Evolutionary conservation across 1,284 basidiomycete species (phyloP).

Genomic region (Ceratobasidium theobromae): DNA sequence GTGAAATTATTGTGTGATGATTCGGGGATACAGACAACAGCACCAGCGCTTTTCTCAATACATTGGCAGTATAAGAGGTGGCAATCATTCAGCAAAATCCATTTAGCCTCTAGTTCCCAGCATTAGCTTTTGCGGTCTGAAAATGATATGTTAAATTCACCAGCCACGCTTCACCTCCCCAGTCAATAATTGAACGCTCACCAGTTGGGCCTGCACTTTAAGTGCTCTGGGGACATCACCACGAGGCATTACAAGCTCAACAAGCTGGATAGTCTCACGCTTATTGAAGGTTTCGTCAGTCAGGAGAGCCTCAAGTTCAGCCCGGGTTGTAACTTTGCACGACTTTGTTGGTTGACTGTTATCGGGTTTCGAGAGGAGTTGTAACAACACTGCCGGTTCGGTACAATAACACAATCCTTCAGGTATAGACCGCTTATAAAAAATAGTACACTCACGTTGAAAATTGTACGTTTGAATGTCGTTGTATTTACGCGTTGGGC

Average conservation of each 20-base stretch:
- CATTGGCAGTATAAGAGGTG: not conserved
- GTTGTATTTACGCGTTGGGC: constrained; percentile 46
- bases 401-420: not conserved
- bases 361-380: constrained; percentile 47
- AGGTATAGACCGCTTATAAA: constrained; percentile 6
- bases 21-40: not conserved
- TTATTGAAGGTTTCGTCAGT: constrained; percentile 57
- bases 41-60: no score
- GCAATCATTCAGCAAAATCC: not conserved
- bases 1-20: not conserved
- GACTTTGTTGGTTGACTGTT: constrained; percentile 61
- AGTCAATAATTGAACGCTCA: not conserved
- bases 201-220: constrained; percentile 53
- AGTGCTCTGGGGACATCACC: constrained; percentile 72
- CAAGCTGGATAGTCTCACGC: constrained; percentile 68
- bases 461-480: constrained; percentile 46
- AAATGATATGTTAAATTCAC: not conserved
- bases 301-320: constrained; percentile 64
- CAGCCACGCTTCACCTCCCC: not conserved
- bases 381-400: constrained; percentile 33
- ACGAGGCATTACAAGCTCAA: constrained; percentile 76
- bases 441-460: constrained; percentile 44
- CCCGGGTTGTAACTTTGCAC: constrained; percentile 64
- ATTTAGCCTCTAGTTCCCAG: not conserved
- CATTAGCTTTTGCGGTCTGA: constrained; percentile 20